phyloP scores from a whole-genome alignment of 768 basidiomycete genomes.

The Leccinum longicurvipes region DNA sequence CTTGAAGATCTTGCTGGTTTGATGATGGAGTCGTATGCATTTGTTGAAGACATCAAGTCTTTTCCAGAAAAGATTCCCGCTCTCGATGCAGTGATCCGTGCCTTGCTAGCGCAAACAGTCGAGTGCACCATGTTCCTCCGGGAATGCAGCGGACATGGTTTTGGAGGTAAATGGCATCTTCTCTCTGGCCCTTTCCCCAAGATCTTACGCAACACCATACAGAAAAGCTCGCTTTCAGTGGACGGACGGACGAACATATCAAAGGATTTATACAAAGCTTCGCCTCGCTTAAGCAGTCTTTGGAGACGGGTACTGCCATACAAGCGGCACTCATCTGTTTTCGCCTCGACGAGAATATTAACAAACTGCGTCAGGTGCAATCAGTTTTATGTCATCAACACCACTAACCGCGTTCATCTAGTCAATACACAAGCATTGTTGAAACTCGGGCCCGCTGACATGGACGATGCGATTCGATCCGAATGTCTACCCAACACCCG shows the following conservation, averaged over 20 bases:
- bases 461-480: constrained; percentile 24
- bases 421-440: constrained; percentile 19
- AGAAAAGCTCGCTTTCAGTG: constrained; percentile 18
- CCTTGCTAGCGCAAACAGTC: constrained; percentile 31
- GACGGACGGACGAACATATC: constrained; percentile 22
- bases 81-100: constrained; percentile 27
- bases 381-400: background rate
- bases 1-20: constrained; percentile 25
- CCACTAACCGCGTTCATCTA: constrained; percentile 4
- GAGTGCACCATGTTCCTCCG: constrained; percentile 37
- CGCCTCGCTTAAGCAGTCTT: constrained; percentile 22
- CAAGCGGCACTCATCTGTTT: constrained; percentile 28
- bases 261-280: constrained; percentile 21
- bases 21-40: constrained; percentile 33
- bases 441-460: constrained; percentile 29
- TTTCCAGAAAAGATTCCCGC: constrained; percentile 27
- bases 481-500: constrained; percentile 33
- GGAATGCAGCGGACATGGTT: constrained; percentile 35
- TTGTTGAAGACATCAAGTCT: constrained; percentile 28
- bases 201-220: constrained; percentile 5
- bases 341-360: constrained; percentile 28
- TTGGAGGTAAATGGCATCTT: constrained; percentile 28
- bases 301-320: constrained; percentile 23
- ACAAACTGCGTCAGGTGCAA: constrained; percentile 20
- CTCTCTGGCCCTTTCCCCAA: background rate